Evolutionary conservation across 1,284 basidiomycete genomes (phyloP).

Genomic region (Cutaneotrichosporon spelunceum): DNA sequence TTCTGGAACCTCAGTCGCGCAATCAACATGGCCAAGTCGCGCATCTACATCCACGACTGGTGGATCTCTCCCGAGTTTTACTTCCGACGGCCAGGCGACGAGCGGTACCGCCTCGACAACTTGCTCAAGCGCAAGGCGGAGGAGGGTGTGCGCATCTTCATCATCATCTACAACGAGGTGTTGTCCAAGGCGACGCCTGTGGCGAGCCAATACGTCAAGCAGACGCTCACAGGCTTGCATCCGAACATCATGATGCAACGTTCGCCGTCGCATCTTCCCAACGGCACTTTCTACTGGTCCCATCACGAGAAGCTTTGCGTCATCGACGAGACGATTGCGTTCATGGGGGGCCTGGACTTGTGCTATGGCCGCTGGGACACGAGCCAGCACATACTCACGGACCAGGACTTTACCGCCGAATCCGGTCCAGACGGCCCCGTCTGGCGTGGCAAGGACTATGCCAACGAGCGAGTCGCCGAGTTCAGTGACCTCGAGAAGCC

Average conservation of each 20-base stretch:
- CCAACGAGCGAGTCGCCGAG: conserved; percentile 83
- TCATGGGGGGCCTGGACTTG: conserved; percentile 71
- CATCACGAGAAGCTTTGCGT: conserved; percentile 87
- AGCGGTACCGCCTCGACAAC: conserved; percentile 82
- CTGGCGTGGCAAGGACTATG: conserved; percentile 73
- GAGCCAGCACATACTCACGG: conserved; percentile 83
- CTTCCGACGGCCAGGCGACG: conserved; percentile 76
- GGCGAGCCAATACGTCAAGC: conserved; percentile 88
- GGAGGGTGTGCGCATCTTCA: conserved; percentile 93
- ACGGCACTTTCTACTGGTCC: conserved; percentile 97
- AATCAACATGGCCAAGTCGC: conserved; percentile 82
- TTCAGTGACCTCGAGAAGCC: conserved; percentile 87
- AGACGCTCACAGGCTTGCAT: conserved; percentile 77
- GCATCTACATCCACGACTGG: conserved; percentile 93
- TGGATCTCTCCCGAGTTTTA: conserved; percentile 75
- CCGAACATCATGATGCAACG: conserved; percentile 95
- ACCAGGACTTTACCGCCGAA: conserved; percentile 64
- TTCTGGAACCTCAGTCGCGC: conserved; percentile 97
- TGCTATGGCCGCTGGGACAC: conserved; percentile 98
- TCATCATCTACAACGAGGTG: conserved; percentile 96
- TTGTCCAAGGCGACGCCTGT: conserved; percentile 94
- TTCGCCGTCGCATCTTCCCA: conserved; percentile 95
- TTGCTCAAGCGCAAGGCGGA: conserved; percentile 88
- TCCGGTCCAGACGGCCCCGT: conserved; percentile 64
- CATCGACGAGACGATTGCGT: conserved; percentile 76